Evolutionary conservation across 495 filamentous ascomycete genomes (phyloP).

Genomic region (Tuber borchii): DNA sequence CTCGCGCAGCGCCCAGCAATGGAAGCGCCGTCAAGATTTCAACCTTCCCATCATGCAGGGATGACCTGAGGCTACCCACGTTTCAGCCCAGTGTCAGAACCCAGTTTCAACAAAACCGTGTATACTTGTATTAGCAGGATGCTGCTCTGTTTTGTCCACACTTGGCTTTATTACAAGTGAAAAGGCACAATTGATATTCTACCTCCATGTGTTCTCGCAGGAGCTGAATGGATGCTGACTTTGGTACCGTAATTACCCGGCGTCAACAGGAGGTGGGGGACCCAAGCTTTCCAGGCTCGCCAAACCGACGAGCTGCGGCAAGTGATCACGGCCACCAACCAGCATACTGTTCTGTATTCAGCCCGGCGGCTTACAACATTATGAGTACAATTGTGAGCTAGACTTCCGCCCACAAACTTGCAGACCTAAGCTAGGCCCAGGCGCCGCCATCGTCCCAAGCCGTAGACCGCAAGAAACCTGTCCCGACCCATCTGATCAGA

Average conservation of each 20-base stretch:
- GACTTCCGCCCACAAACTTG: not conserved
- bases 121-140: not conserved
- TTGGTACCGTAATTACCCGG: not conserved
- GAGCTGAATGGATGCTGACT: not conserved
- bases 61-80: slow-evolving; percentile 12
- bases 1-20: not conserved
- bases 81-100: slow-evolving; percentile 30
- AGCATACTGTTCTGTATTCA: not conserved
- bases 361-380: not conserved
- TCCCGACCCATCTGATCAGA: not conserved
- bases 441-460: not conserved
- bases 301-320: not conserved
- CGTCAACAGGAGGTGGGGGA: not conserved
- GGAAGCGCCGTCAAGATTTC: not conserved
- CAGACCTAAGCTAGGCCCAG: not conserved
- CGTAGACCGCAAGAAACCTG: not conserved
- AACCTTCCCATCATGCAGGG: not conserved
- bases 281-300: not conserved
- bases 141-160: not conserved
- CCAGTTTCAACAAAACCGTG: slow-evolving; percentile 28
- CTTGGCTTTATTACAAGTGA: not conserved
- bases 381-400: not conserved
- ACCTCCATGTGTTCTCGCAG: not conserved
- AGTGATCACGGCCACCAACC: not conserved
- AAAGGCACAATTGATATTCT: not conserved